Evolutionary conservation across 2,329 filamentous ascomycete genomes (phyloP).

Genomic region (Venturiaceae sp.): DNA sequence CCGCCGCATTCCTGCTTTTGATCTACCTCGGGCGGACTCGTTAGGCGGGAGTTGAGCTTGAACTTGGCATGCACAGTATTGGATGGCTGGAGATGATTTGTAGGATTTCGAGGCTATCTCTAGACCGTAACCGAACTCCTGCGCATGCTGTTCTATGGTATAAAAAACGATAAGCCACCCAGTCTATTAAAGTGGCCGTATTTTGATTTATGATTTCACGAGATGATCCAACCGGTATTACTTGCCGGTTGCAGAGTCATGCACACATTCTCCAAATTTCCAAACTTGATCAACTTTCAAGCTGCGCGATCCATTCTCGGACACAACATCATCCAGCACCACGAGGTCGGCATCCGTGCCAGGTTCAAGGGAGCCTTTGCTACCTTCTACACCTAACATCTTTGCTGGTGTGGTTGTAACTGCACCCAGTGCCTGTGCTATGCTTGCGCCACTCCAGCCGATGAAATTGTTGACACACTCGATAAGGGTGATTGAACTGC

Average conservation of each 20-base stretch:
- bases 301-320: constrained; percentile 31
- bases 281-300: constrained; percentile 65
- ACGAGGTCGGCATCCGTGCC: constrained; percentile 49
- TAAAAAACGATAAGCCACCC: neutral
- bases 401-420: constrained; percentile 69
- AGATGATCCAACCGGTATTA: neutral
- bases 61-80: neutral
- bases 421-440: constrained; percentile 59
- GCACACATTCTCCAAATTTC: constrained; percentile 60
- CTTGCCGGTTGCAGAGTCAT: neutral
- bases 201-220: neutral
- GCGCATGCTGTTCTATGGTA: too few relatives aligned
- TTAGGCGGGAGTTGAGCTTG: neutral
- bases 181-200: neutral
- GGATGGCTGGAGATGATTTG: neutral
- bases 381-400: constrained; percentile 59
- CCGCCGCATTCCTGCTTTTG: neutral
- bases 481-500: constrained; percentile 60
- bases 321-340: constrained; percentile 49
- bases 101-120: too few relatives aligned
- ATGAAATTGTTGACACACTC: constrained; percentile 78
- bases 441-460: constrained; percentile 58
- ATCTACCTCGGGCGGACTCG: neutral
- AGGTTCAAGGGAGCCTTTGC: constrained; percentile 50
- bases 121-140: too few relatives aligned